phyloP scores from a whole-genome alignment of 108 stramenopile genomes.

The Cyclotella choctawhatcheeana region DNA sequence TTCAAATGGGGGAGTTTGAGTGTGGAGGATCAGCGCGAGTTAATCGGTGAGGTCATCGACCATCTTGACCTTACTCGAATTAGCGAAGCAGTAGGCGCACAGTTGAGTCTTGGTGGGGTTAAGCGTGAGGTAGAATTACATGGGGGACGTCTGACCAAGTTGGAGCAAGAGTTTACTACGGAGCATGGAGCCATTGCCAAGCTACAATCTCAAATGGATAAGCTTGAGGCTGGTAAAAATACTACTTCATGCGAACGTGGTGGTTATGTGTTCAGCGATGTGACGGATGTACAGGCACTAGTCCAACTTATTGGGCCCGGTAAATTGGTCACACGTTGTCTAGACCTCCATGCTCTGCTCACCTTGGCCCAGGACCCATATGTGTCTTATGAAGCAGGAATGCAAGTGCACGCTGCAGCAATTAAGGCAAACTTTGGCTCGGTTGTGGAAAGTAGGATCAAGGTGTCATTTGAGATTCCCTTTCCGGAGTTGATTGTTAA shows the following conservation, averaged over 20 bases:
- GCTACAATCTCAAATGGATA: neutral
- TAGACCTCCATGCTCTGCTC: neutral
- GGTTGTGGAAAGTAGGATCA: neutral
- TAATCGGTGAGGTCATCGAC: neutral
- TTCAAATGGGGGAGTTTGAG: neutral
- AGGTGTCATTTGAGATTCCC: conserved; percentile 8
- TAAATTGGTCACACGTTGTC: neutral
- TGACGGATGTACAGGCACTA: neutral
- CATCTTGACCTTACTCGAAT: neutral
- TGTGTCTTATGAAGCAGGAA: neutral
- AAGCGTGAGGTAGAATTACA: neutral
- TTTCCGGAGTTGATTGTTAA: conserved; percentile 3
- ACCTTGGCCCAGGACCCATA: conserved; percentile 8
- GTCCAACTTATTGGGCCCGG: neutral
- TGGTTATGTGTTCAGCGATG: neutral
- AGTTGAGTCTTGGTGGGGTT: neutral
- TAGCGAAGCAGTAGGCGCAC: neutral
- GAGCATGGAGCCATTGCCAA: neutral
- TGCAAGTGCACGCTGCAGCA: conserved; percentile 5
- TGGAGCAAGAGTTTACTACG: neutral
- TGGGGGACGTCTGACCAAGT: neutral
- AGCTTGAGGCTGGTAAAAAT: neutral
- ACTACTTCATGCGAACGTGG: neutral
- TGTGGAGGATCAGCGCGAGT: neutral
- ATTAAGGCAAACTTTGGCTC: conserved; percentile 8